Evolutionary conservation across 345 rosid species (phyloP), one percentile per base, ranked within the genome.

Genomic region (Mercurialis annua): DNA sequence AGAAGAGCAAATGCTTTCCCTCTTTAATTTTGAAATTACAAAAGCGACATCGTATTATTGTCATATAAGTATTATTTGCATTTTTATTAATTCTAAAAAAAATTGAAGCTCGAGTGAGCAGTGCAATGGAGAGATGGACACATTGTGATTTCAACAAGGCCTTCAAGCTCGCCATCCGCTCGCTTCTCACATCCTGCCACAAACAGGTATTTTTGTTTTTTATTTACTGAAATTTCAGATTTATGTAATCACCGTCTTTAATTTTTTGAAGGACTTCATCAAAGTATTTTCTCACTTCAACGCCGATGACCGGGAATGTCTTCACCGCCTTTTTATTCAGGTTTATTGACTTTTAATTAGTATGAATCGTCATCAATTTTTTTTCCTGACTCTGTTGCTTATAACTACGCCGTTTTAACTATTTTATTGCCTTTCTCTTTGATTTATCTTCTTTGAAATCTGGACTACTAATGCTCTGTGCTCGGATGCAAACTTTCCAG

Each of bases 111-210:
- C n/a, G n/a, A n/a, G n/a, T n/a, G n/a, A n/a, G n/a, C n/a, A n/a
- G n/a, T n/a, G n/a, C n/a, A n/a, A n/a, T n/a, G n/a, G n/a, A n/a
- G n/a, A n/a, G 86, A 54, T 60, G 51, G 2, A 76, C 84, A 59
- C 84, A 80, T 70, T 74, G 69, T 51, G 74, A 80, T 81, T 67
- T 87, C 69, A 69, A 70, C 58, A 80, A 74, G 54, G 82, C 86
- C 15, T 89, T 87, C 80, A 85, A 81, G 68, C 80, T 80, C 17
- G 85, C 83, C 15, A 59, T 82, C 73, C 86, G 81, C 27, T 81
- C 84, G 58, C 82, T 89, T 53, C 90, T 89, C 73, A 81, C 87
- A 29, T 67, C 86, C 44, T 87, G 85, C 74, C 73, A 86, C 66
- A 72, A 67, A n/a, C 73, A 85, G 82, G 96, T 89, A 65, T 12